Evolutionary conservation across 2,329 filamentous ascomycete species (phyloP).

Genomic region (Coniochaeta sp.): DNA sequence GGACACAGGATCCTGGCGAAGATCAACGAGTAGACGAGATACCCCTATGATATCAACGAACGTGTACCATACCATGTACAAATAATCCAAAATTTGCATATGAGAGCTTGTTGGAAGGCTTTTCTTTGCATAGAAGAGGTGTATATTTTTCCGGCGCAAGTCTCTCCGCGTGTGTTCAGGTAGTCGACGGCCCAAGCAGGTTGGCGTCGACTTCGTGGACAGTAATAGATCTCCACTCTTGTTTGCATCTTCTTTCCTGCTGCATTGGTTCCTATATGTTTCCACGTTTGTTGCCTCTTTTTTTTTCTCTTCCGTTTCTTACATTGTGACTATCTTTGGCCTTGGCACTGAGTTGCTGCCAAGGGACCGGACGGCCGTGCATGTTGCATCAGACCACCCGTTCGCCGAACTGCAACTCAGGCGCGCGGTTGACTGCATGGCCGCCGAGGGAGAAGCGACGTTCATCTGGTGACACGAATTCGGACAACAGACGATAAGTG

Average conservation of each 20-base stretch:
- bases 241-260: not conserved
- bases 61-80: slow-evolving; percentile 21
- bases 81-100: slow-evolving; percentile 12
- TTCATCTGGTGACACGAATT: not conserved
- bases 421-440: not conserved
- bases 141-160: not conserved
- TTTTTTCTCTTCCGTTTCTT: not conserved
- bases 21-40: slow-evolving; percentile 80
- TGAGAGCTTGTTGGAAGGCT: slow-evolving; percentile 1
- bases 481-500: not conserved
- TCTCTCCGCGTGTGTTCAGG: not conserved
- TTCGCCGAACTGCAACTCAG: not conserved
- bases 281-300: not conserved
- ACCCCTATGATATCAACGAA: slow-evolving; percentile 16
- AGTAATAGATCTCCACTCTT: slow-evolving; percentile 2
- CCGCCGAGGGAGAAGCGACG: not conserved
- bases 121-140: not conserved
- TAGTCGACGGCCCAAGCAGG: not conserved
- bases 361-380: too few relatives aligned
- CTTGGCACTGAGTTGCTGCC: too few relatives aligned
- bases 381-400: not conserved
- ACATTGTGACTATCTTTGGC: not conserved
- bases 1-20: slow-evolving; percentile 80
- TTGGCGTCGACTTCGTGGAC: not conserved
- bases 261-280: not conserved